A percentile compares a stretch with the other conserved stretches of the same genome.
These are phyloP conservation scores for Hypholoma fasciculare DNA, from an alignment of 768 basidiomycete species.

Conservation along the genomic window DNA sequence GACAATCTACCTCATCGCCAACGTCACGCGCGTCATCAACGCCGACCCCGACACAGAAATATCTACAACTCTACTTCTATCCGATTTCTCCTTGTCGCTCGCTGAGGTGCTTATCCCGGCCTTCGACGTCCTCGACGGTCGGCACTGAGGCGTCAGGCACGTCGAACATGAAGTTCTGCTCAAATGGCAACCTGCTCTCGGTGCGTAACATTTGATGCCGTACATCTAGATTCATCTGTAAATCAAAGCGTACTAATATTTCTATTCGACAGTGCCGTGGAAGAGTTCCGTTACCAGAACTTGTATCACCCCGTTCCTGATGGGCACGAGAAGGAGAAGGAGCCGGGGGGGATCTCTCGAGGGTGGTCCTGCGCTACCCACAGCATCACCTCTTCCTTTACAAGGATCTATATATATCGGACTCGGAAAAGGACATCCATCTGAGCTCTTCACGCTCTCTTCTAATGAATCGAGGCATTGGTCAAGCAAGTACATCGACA, in stretches of 20 bases:
- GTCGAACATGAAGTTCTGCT: slow-evolving; percentile 87
- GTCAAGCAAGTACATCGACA: slow-evolving; percentile 21
- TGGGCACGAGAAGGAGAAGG: slow-evolving; percentile 24
- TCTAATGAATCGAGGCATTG: slow-evolving; percentile 29
- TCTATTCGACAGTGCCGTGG: slow-evolving; percentile 55
- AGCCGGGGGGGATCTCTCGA: slow-evolving; percentile 7
- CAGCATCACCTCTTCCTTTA: slow-evolving; percentile 32
- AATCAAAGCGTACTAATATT: background rate
- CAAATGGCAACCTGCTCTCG: slow-evolving; percentile 87
- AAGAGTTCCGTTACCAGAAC: slow-evolving; percentile 85
- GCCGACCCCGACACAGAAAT: slow-evolving; percentile 84
- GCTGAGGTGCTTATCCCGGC: slow-evolving; percentile 87
- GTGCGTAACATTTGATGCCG: slow-evolving; percentile 62
- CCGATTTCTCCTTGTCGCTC: slow-evolving; percentile 88
- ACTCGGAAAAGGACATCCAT: slow-evolving; percentile 38
- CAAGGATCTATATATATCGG: slow-evolving; percentile 11
- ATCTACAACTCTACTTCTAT: slow-evolving; percentile 93
- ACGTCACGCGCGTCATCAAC: slow-evolving; percentile 80
- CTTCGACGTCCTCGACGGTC: slow-evolving; percentile 91
- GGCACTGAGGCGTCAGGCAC: slow-evolving; percentile 89
- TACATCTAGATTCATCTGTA: slow-evolving; percentile 22
- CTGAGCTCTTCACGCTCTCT: slow-evolving; percentile 53
- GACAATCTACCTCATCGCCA: slow-evolving; percentile 93
- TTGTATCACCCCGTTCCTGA: slow-evolving; percentile 72
- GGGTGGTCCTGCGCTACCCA: slow-evolving; percentile 18